Evolutionary conservation across 139 green algal genomes (phyloP).

Genomic region (Limnomonas spitsbergensis): DNA sequence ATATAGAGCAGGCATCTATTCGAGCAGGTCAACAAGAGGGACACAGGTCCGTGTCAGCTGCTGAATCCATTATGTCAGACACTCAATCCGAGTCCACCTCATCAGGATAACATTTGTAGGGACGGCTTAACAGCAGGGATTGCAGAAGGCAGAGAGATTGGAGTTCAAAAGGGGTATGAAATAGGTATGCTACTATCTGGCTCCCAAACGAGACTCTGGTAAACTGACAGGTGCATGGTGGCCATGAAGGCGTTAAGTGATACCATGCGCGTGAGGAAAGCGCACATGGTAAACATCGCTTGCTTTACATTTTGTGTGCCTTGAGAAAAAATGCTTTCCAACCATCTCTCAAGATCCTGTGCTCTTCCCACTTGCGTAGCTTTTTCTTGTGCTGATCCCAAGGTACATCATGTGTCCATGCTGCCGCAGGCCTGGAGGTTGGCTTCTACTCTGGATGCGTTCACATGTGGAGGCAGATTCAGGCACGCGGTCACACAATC

Average conservation of each 20-base stretch:
- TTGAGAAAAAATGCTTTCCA: too few relatives aligned
- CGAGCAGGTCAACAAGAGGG: background rate
- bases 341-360: too few relatives aligned
- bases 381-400: too few relatives aligned
- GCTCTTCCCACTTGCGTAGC: too few relatives aligned
- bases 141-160: slow-evolving; percentile 57
- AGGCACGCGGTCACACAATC: slow-evolving; percentile 1
- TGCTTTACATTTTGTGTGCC: too few relatives aligned
- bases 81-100: background rate
- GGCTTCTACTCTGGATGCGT: slow-evolving; percentile 65
- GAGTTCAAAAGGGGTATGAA: slow-evolving; percentile 72
- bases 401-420: too few relatives aligned
- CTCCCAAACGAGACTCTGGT: too few relatives aligned
- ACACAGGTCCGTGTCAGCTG: slow-evolving; percentile 3
- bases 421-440: slow-evolving; percentile 56
- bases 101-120: slow-evolving; percentile 4
- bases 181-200: slow-evolving; percentile 40
- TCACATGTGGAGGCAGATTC: slow-evolving; percentile 42
- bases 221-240: too few relatives aligned
- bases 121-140: slow-evolving; percentile 46
- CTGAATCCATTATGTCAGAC: too few relatives aligned
- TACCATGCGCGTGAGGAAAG: too few relatives aligned
- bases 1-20: background rate
- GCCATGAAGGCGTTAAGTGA: too few relatives aligned
- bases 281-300: too few relatives aligned